These are phyloP conservation scores for Antrodiella citrinella DNA, from an alignment of 768 basidiomycete species.

Conservation along the genomic window DNA sequence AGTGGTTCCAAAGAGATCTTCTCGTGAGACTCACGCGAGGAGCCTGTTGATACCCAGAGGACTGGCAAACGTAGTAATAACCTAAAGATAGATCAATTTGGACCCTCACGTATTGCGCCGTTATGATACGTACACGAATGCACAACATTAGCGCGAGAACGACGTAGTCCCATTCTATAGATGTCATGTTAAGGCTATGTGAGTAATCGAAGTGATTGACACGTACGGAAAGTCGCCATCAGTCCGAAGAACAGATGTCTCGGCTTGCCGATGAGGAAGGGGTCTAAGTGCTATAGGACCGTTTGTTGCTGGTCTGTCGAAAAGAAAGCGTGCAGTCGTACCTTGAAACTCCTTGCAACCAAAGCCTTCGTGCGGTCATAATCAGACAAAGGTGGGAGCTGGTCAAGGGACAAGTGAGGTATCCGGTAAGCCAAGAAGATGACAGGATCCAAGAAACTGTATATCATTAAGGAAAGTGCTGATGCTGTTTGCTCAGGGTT, in stretches of 20 bases:
- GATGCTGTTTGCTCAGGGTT: conserved; percentile 41
- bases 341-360: conserved; percentile 18
- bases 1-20: background rate
- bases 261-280: conserved; percentile 22
- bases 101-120: background rate
- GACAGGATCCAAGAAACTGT: conserved; percentile 31
- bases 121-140: conserved; percentile 11
- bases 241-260: conserved; percentile 30
- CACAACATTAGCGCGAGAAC: conserved; percentile 12
- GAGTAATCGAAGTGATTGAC: background rate
- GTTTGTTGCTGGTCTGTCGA: background rate
- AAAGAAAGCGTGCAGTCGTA: background rate
- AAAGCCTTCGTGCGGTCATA: conserved; percentile 22
- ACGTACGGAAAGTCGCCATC: conserved; percentile 20
- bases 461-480: conserved; percentile 30
- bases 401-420: conserved; percentile 24
- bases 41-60: conserved; percentile 31
- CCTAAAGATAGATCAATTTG: conserved; percentile 6
- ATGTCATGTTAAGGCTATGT: background rate
- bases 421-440: conserved; percentile 23
- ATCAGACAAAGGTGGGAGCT: conserved; percentile 28
- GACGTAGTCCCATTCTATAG: conserved; percentile 13
- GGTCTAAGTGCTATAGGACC: conserved; percentile 27
- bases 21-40: conserved; percentile 21
- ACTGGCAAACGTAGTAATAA: conserved; percentile 12